Percentiles rank a stretch among this genome's conserved stretches.
Conservation (phyloP, 1,139 yeast species). For the Hansenula anomala region DNA sequence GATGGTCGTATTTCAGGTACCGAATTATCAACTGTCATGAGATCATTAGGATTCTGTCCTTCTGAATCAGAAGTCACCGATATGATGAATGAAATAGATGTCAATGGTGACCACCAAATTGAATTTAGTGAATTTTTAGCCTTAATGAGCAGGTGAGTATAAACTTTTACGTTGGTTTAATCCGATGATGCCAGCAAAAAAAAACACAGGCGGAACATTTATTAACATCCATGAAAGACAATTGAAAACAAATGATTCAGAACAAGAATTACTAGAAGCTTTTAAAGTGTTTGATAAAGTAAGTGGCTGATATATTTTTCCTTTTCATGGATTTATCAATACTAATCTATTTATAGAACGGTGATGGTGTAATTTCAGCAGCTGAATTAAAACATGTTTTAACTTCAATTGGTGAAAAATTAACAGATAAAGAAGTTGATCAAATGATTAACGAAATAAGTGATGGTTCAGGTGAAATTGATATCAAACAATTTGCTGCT, state of each 20-base stretch:
- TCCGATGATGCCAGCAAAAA: not conserved
- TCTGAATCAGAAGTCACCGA: slow-evolving; percentile 94
- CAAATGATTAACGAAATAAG: slow-evolving; percentile 96
- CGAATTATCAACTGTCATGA: slow-evolving; percentile 97
- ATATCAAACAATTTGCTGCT: slow-evolving; percentile 91
- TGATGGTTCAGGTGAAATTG: slow-evolving; percentile 94
- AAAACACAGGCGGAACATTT: too few species aligned
- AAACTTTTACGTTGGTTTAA: not conserved
- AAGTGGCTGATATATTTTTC: too few species aligned
- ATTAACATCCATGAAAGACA: slow-evolving; percentile 46
- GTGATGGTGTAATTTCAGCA: slow-evolving; percentile 94
- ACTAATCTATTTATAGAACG: slow-evolving; percentile 40
- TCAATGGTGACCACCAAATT: slow-evolving; percentile 90
- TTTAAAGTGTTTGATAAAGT: slow-evolving; percentile 76
- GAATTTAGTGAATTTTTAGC: slow-evolving; percentile 78
- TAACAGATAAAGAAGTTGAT: slow-evolving; percentile 93
- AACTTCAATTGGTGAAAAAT: slow-evolving; percentile 94
- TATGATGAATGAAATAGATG: slow-evolving; percentile 95
- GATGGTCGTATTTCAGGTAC: slow-evolving; percentile 95
- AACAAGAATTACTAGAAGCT: slow-evolving; percentile 95
- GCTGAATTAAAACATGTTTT: slow-evolving; percentile 95
- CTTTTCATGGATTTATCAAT: too few species aligned
- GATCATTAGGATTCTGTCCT: slow-evolving; percentile 95
- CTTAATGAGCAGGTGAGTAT: slow-evolving; percentile 32
- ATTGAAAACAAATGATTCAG: slow-evolving; percentile 93